phyloP scores from a whole-genome alignment of 306 rosid genomes.

The Senna tora region DNA sequence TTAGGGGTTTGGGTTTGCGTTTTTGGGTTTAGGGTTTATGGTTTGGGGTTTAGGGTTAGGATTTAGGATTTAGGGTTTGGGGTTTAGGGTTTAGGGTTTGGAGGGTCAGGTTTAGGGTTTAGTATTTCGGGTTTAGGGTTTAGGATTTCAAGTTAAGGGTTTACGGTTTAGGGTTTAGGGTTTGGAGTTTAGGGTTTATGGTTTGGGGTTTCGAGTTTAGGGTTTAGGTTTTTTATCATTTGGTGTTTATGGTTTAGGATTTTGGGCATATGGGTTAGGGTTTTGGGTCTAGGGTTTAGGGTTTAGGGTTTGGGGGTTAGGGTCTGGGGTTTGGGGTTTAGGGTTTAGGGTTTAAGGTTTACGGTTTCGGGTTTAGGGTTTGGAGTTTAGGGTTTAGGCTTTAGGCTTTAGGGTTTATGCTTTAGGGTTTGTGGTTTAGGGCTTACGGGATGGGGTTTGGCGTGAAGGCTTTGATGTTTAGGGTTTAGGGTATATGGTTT shows the following conservation, averaged over 20 bases:
- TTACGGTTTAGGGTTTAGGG: neutral
- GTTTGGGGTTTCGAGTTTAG: neutral
- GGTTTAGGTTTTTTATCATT: too few species aligned
- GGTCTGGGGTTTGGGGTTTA: neutral
- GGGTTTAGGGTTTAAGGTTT: neutral
- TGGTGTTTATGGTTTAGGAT: neutral
- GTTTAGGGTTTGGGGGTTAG: neutral
- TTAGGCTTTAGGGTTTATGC: neutral
- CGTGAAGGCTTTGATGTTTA: too few species aligned
- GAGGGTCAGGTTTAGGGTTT: neutral
- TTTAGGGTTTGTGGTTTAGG: too few species aligned
- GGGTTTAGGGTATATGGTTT: too few species aligned
- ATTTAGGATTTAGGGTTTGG: too few species aligned
- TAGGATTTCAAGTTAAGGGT: too few species aligned
- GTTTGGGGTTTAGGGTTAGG: too few species aligned
- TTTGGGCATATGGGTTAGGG: neutral
- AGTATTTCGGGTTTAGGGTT: neutral
- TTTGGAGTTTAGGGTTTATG: neutral
- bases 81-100: neutral
- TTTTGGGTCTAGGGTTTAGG: neutral
- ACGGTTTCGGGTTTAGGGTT: neutral
- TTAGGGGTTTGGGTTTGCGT: too few species aligned
- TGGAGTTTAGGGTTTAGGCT: neutral
- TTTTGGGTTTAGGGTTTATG: too few species aligned
- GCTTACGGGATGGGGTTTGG: too few species aligned